Evolutionary conservation across 1,284 basidiomycete genomes (phyloP).

Genomic region (Leccinum subspadiceum): DNA sequence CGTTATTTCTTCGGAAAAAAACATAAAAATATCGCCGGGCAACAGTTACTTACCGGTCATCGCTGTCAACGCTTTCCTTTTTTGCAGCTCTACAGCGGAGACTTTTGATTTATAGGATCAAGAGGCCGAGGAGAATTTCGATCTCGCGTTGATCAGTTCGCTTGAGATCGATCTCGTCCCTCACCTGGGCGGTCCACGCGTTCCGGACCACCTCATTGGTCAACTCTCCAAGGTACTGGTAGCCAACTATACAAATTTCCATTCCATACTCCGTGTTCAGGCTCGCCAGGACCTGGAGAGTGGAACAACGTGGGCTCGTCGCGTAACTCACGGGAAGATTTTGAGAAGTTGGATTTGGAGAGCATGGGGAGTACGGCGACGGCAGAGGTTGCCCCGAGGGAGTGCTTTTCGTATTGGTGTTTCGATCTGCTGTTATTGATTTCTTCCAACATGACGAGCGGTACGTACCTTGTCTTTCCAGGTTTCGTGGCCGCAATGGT

Average conservation of each 20-base stretch:
- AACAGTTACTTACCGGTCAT: too few species aligned
- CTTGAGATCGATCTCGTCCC: conserved; percentile 81
- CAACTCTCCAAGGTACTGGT: conserved; percentile 64
- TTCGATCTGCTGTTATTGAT: too few species aligned
- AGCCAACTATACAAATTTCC: conserved; percentile 53
- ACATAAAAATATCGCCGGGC: too few species aligned
- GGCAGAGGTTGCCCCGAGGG: too few species aligned
- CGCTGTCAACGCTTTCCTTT: too few species aligned
- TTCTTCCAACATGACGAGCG: too few species aligned
- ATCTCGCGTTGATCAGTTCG: conserved; percentile 74
- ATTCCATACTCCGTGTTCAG: conserved; percentile 14
- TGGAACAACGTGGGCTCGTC: conserved; percentile 9
- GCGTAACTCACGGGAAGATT: conserved; percentile 26
- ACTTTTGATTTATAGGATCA: conserved; percentile 60
- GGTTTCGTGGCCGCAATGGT: too few species aligned
- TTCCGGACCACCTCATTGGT: conserved; percentile 73
- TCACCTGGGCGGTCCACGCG: conserved; percentile 61
- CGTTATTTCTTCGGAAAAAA: neutral
- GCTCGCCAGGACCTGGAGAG: conserved; percentile 16
- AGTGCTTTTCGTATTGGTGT: too few species aligned
- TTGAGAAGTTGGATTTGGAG: conserved; percentile 41
- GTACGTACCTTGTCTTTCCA: too few species aligned
- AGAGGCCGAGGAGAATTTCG: conserved; percentile 84
- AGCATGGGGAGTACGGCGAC: neutral
- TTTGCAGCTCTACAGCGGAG: conserved; percentile 50